Evolutionary conservation across 306 rosid genomes (phyloP).

Genomic region (Cajanus cajan): DNA sequence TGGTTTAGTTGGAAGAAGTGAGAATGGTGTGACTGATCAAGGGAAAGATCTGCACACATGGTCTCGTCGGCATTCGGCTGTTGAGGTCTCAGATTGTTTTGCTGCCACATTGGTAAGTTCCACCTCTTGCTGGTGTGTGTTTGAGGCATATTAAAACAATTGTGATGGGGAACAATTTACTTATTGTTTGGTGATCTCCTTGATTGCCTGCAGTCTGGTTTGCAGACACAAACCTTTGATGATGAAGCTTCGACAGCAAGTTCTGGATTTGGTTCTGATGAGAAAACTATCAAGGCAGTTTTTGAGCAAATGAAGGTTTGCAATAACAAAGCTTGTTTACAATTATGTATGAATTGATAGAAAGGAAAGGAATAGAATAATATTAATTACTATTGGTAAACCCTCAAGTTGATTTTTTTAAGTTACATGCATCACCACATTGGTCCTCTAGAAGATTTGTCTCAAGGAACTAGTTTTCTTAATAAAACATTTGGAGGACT

Average conservation of each 20-base stretch:
- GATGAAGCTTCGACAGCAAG: slow-evolving; percentile 54
- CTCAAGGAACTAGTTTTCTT: neutral
- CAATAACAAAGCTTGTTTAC: neutral
- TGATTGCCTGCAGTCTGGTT: slow-evolving; percentile 46
- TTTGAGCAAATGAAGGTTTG: slow-evolving; percentile 64
- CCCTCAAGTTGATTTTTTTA: neutral
- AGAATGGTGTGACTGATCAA: slow-evolving; percentile 36
- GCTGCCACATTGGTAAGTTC: slow-evolving; percentile 47
- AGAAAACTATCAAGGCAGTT: slow-evolving; percentile 61
- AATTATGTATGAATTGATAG: neutral
- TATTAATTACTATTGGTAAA: neutral
- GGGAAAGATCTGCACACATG: slow-evolving; percentile 42
- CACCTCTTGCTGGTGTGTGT: slow-evolving; percentile 19
- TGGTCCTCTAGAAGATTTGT: neutral
- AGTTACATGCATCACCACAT: neutral
- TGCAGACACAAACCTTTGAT: slow-evolving; percentile 36
- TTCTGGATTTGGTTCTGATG: slow-evolving; percentile 66
- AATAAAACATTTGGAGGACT: neutral
- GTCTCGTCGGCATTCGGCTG: slow-evolving; percentile 57
- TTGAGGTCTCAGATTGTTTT: slow-evolving; percentile 39
- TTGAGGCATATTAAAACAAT: slow-evolving; percentile 8
- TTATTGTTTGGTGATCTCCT: slow-evolving; percentile 6
- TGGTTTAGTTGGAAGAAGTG: slow-evolving; percentile 44
- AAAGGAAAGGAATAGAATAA: neutral
- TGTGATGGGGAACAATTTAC: neutral